Evolutionary conservation across 306 rosid species (phyloP).

Genomic region (Rosa lucieae): DNA sequence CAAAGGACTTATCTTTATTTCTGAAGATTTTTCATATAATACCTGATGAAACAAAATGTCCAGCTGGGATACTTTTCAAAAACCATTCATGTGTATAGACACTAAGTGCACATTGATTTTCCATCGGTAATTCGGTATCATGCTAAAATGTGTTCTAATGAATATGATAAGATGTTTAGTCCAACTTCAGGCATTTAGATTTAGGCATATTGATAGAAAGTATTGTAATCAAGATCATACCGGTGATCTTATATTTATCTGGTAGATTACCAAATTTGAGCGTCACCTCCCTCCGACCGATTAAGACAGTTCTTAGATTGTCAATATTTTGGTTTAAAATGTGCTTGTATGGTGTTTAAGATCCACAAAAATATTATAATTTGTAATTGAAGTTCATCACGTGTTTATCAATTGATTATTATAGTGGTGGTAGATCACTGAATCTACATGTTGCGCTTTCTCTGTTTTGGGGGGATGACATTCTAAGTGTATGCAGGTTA

Average conservation of each 20-base stretch:
- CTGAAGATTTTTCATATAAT: not conserved
- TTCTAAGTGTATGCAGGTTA: conserved; percentile 55
- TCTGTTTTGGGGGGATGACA: conserved; percentile 33
- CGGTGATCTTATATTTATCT: not conserved
- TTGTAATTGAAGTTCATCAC: conserved; percentile 12
- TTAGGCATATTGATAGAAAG: not conserved
- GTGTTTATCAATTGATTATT: not conserved
- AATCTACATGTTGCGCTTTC: not conserved
- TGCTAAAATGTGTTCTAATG: not conserved
- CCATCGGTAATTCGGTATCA: not conserved
- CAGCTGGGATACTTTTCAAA: not conserved
- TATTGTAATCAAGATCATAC: not conserved
- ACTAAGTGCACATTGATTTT: not conserved
- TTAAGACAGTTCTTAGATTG: not conserved
- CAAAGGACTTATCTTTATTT: not conserved
- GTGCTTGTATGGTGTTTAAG: not conserved
- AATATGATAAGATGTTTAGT: not conserved
- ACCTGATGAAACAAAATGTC: not conserved
- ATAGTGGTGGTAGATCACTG: not conserved
- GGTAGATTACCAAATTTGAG: not conserved
- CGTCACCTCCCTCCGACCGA: not conserved
- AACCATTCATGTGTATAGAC: not conserved
- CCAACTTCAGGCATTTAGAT: conserved; percentile 14
- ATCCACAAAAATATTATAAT: conserved; percentile 15
- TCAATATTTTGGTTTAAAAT: not conserved